Conservation (phyloP, 2,329 filamentous ascomycete genomes). For the Beauveria sp. region DNA sequence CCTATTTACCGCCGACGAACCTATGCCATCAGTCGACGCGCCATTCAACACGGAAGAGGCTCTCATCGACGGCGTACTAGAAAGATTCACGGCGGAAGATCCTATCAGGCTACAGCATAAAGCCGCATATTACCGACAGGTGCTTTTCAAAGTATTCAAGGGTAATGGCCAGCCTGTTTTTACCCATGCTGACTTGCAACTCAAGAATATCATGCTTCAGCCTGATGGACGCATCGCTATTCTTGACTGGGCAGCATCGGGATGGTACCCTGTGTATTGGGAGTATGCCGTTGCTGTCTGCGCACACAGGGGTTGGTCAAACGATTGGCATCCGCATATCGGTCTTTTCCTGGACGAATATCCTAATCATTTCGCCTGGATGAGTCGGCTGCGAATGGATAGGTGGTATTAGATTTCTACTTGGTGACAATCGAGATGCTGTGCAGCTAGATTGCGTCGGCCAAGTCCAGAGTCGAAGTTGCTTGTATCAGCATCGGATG, state of each 20-base stretch:
- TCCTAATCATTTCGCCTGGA: conserved; percentile 4
- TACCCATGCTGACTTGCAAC: conserved; percentile 7
- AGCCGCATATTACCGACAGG: conserved; percentile 4
- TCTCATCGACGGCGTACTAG: background rate
- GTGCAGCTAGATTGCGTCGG: too few relatives aligned
- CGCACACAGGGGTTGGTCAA: conserved; percentile 1
- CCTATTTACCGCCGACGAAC: conserved; percentile 10
- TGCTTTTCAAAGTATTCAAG: background rate
- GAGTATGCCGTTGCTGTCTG: conserved; percentile 5
- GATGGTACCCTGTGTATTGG: conserved; percentile 7
- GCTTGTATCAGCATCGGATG: too few relatives aligned
- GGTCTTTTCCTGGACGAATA: conserved; percentile 3
- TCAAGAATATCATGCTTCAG: conserved; percentile 2
- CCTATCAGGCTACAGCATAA: conserved; percentile 1
- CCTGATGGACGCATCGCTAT: conserved; percentile 1
- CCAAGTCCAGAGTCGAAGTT: too few relatives aligned
- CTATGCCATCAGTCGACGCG: background rate
- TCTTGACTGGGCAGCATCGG: conserved; percentile 4
- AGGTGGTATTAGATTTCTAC: background rate
- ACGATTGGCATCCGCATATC: conserved; percentile 3
- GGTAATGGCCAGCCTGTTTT: background rate
- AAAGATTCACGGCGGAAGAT: conserved; percentile 1
- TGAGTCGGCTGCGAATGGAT: conserved; percentile 2
- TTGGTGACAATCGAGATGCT: too few relatives aligned
- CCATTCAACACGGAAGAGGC: conserved; percentile 9